Evolutionary conservation across 139 green algal genomes (phyloP).

Genomic region (Yamagishiella unicocca): DNA sequence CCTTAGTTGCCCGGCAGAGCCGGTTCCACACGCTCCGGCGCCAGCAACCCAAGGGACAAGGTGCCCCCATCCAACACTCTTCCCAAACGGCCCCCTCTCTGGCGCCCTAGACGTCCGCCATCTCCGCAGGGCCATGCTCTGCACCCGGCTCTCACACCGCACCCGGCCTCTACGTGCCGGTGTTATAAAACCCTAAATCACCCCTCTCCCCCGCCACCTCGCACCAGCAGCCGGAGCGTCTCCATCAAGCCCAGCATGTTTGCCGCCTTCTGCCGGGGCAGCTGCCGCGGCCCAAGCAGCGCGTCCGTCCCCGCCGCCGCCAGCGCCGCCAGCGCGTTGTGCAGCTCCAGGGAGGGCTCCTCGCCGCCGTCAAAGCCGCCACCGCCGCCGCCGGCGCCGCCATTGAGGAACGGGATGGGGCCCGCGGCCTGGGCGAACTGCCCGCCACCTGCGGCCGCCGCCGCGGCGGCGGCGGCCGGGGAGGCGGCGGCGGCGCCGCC

Average conservation of each 20-base stretch:
- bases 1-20: too few species aligned
- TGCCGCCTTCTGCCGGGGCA: constrained; percentile 63
- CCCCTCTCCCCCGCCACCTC: not conserved
- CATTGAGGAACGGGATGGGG: constrained; percentile 7
- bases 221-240: constrained; percentile 72
- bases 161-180: too few species aligned
- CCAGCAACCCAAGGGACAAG: too few species aligned
- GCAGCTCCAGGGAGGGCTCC: constrained; percentile 35
- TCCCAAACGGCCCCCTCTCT: too few species aligned
- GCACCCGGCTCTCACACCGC: too few species aligned
- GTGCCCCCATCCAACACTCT: too few species aligned
- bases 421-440: not conserved
- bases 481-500: not conserved
- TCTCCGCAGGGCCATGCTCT: too few species aligned
- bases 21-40: too few species aligned
- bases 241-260: constrained; percentile 81
- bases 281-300: constrained; percentile 15
- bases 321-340: constrained; percentile 33
- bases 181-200: too few species aligned
- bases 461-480: not conserved
- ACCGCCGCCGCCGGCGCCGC: not conserved
- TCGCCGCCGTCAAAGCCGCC: not conserved
- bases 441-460: not conserved
- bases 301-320: constrained; percentile 32
- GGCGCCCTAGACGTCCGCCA: too few species aligned